Base-by-base conservation (phyloP, 148 eudicot genomes). In the Chenopodium suecicum region DNA sequence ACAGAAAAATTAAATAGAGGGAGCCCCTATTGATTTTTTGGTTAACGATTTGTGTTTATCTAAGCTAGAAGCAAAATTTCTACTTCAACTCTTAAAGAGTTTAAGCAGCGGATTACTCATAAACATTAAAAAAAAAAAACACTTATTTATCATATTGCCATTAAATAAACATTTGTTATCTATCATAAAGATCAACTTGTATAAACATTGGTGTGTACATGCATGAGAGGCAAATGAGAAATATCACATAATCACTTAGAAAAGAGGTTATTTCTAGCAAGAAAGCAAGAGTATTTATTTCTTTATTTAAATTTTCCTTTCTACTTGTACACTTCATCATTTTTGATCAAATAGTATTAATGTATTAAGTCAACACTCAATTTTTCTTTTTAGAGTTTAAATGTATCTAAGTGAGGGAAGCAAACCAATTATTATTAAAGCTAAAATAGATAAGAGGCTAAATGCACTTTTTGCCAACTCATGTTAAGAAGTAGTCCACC, bases 401-500 rank as follows among this genome's bases (percentile, higher is more conserved):
- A 41, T n/a, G 4, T 46, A 41, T 29, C 9, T 5, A 29, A 27
- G 60, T 75, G 78, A 54, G 12, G 78, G n/a, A 52, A 52, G 77
- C 37, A 74, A 74, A 74, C 52, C 77, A n/a, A 54, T 75, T 62
- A 62, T 62, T 62, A 62, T 19, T 29, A 27, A 14, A 16, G 34
- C 62, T 16, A 8, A 1, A 9, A 37, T 29, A 8, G 41, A 75
- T 75, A 34, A 52, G 44, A 37, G 23, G 65, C 65, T 52, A 52
- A 31, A 54, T 75, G 65, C 78, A 75, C 78, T 75, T 75, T 75
- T 75, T 31, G 23, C 65, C 64, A 19, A 52, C 9, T 75, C 60
- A 16, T 17, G 16, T 14, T 54, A 54, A 14, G 60, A 54, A 54
- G 20, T 16, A 54, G 60, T 54, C 60, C 14, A 54, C 7, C 37